Base-by-base conservation (phyloP, 2,329 filamentous ascomycete genomes). In the Diatrype stigma region DNA sequence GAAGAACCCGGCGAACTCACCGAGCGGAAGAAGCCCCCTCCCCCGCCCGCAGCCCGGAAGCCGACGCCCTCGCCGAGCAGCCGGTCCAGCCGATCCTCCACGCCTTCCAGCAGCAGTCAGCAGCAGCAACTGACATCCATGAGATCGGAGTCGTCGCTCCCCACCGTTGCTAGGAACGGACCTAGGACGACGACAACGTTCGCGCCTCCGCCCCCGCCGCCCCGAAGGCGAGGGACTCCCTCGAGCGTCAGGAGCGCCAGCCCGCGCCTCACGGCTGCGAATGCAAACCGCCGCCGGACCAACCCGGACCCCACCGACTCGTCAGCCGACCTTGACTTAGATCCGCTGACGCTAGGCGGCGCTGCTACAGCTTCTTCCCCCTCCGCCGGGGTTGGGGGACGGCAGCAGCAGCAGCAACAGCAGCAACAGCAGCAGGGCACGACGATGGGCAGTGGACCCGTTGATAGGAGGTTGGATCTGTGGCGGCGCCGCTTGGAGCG, bases 401-500 rank as follows among this genome's bases (percentile, higher is more conserved):
- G 19, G 50, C 54, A 6, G 54, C 56, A n/a, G 55, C 50, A 44
- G 57, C 52, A 23, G 59, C 56, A n/a, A 56, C 50, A 44, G 57
- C 52, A 23, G 59, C 62, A 38, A 58, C 58, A 45, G 46, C 52
- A 52, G 56, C n/a, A 51, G 56, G 47, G 46, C 61, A 32, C 50
- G 26, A 30, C 26, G 26, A 10, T 30, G 26, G 26, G 59, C 53
- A 3, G 63, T 71, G 12, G 89, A 82, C 66, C 40, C 6, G 21
- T 28, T 21, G 40, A 44, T 44, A 90, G 87, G 70, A 86, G 89
- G 57, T 74, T 90, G 50, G 85, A 86, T 53, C 63, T 90, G 45
- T 94, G 89, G 89, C 75, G 78, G 54, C 78, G 84, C 50, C 73
- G 89, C 38, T 81, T 89, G 71, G 78, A 78, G 40, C 73, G 81